Conservation (phyloP, 495 filamentous ascomycete genomes). For the Penicillium waksmanii region DNA sequence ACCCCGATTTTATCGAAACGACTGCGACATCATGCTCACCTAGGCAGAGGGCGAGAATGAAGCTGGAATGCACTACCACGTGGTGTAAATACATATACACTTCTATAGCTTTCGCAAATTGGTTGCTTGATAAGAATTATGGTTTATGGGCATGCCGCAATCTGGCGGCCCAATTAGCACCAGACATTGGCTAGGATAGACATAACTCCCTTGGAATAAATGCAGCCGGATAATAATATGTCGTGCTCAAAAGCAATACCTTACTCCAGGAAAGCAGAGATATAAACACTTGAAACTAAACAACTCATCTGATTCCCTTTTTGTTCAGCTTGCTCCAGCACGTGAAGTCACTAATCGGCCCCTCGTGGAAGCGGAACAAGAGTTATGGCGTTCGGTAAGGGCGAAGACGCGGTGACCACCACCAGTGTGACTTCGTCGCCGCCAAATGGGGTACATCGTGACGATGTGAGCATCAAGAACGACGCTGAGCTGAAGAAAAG, state of each 20-base stretch:
- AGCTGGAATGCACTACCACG: no score
- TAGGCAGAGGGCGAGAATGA: no score
- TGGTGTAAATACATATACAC: no score
- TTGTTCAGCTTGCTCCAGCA: no score
- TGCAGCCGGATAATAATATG: conserved; percentile 7
- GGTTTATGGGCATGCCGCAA: background rate
- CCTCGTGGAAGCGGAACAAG: background rate
- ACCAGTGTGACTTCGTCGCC: conserved; percentile 13
- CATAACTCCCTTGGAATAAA: background rate
- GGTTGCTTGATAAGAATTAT: no score
- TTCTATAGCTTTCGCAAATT: no score
- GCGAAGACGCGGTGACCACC: conserved; percentile 9
- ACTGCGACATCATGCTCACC: no score
- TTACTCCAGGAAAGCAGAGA: background rate
- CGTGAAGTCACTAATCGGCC: no score
- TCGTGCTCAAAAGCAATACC: background rate
- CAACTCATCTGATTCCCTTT: no score
- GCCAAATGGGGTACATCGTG: conserved; percentile 1
- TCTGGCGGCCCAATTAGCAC: conserved; percentile 1
- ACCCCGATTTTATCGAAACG: no score
- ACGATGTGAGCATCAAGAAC: background rate
- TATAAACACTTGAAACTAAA: no score
- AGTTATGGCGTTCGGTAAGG: conserved; percentile 13
- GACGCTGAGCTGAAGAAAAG: conserved; percentile 28
- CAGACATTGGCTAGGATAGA: background rate